phyloP scores from a whole-genome alignment of 2,329 filamentous ascomycete genomes.

The Fusarium armeniacum region DNA sequence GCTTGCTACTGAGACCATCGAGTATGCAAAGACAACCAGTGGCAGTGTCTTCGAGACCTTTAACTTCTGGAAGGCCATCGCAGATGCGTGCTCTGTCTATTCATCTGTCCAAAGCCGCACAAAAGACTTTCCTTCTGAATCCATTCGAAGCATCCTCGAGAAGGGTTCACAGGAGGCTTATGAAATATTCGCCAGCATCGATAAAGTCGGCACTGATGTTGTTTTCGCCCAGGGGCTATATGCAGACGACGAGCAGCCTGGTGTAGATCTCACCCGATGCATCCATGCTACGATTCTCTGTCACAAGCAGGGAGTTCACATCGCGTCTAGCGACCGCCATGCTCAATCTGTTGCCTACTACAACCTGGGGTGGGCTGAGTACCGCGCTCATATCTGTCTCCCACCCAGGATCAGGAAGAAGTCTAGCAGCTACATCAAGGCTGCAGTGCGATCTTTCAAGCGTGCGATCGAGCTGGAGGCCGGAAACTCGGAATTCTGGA shows the following conservation, averaged over 20 bases:
- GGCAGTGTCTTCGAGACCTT: constrained; percentile 78
- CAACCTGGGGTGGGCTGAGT: constrained; percentile 95
- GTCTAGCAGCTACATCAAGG: constrained; percentile 78
- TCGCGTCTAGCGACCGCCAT: constrained; percentile 80
- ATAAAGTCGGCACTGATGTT: constrained; percentile 68
- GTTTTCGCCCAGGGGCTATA: constrained; percentile 61
- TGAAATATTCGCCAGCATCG: constrained; percentile 75
- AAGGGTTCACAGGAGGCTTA: constrained; percentile 68
- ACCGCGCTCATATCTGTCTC: constrained; percentile 80
- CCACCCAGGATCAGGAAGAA: constrained; percentile 67
- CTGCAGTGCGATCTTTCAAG: constrained; percentile 92
- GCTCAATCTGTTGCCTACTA: constrained; percentile 97
- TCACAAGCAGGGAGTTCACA: constrained; percentile 86
- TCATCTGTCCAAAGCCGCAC: constrained; percentile 80
- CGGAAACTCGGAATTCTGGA: constrained; percentile 97
- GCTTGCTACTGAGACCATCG: constrained; percentile 77
- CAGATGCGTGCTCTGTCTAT: constrained; percentile 89
- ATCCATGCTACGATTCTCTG: constrained; percentile 83
- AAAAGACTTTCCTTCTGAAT: constrained; percentile 70
- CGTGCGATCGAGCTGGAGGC: constrained; percentile 94
- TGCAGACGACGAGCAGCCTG: constrained; percentile 62
- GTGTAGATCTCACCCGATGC: constrained; percentile 68
- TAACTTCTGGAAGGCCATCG: constrained; percentile 95
- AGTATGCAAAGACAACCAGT: constrained; percentile 74
- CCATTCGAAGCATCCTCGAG: constrained; percentile 71